Conservation (phyloP, 306 rosid genomes). For the Malus orientalis region DNA sequence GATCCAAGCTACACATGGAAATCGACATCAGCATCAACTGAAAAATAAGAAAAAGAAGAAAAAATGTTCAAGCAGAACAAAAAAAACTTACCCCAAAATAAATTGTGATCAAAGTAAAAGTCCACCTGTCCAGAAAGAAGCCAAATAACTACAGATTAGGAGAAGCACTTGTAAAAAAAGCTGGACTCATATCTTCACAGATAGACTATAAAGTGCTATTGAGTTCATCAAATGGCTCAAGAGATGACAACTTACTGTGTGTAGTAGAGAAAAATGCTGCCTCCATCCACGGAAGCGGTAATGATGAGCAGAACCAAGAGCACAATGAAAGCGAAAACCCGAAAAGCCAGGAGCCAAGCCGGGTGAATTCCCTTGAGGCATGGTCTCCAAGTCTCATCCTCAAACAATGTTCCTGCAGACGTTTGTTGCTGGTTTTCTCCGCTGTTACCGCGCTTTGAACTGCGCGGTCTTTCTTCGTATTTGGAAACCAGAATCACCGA, state of each 20-base stretch:
- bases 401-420: conserved; percentile 43
- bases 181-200: not conserved
- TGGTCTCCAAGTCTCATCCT: conserved; percentile 93
- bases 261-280: conserved; percentile 64
- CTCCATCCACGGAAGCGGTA: conserved; percentile 61
- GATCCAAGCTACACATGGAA: conserved; percentile 60
- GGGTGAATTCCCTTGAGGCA: conserved; percentile 87
- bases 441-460: conserved; percentile 7
- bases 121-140: conserved; percentile 63
- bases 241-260: conserved; percentile 59
- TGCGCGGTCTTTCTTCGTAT: conserved; percentile 34
- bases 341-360: conserved; percentile 73
- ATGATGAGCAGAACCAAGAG: conserved; percentile 64
- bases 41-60: not conserved
- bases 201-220: not conserved
- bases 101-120: conserved; percentile 64
- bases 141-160: not conserved
- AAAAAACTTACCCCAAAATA: conserved; percentile 87
- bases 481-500: conserved; percentile 48
- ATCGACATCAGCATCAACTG: conserved; percentile 11
- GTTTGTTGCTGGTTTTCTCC: conserved; percentile 31
- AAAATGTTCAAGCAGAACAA: not conserved
- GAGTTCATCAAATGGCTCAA: not conserved
- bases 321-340: conserved; percentile 69
- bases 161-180: not conserved